Evolutionary conservation across 2,329 filamentous ascomycete species (phyloP).

Genomic region (Xenoacremonium recifei): DNA sequence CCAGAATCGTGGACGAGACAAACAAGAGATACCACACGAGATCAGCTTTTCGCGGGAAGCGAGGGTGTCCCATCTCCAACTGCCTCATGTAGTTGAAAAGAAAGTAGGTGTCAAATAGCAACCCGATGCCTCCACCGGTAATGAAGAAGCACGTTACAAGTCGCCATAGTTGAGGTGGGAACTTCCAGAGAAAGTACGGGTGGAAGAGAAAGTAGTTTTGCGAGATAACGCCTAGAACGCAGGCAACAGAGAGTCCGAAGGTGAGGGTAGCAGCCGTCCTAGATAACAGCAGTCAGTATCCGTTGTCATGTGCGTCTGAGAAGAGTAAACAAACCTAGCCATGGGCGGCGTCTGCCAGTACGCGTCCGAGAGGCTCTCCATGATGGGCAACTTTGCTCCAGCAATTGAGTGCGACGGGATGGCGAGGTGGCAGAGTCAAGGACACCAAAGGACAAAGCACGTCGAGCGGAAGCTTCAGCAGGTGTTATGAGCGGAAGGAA

Average conservation of each 20-base stretch:
- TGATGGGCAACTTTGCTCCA: constrained; percentile 33
- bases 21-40: constrained; percentile 79
- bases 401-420: constrained; percentile 1
- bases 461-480: constrained; percentile 5
- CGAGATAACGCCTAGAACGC: constrained; percentile 55
- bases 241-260: constrained; percentile 58
- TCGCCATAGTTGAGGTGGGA: constrained; percentile 45
- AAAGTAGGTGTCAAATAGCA: constrained; percentile 73
- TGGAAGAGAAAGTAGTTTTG: constrained; percentile 52
- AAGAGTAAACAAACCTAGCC: constrained; percentile 43
- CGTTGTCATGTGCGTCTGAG: no score
- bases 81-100: constrained; percentile 75
- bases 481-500: constrained; percentile 19
- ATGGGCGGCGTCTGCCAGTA: constrained; percentile 42
- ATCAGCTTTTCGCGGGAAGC: constrained; percentile 74
- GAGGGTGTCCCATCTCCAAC: constrained; percentile 68
- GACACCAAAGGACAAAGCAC: constrained; percentile 3
- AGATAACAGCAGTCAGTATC: constrained; percentile 17
- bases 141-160: constrained; percentile 41
- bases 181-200: constrained; percentile 49
- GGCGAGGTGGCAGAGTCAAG: constrained; percentile 12
- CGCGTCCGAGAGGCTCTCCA: constrained; percentile 31
- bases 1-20: constrained; percentile 68
- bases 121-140: constrained; percentile 37
- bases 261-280: constrained; percentile 67